These are phyloP conservation scores for Cercospora sp. DNA, from an alignment of 2,329 filamentous ascomycete species.

Conservation along the genomic window DNA sequence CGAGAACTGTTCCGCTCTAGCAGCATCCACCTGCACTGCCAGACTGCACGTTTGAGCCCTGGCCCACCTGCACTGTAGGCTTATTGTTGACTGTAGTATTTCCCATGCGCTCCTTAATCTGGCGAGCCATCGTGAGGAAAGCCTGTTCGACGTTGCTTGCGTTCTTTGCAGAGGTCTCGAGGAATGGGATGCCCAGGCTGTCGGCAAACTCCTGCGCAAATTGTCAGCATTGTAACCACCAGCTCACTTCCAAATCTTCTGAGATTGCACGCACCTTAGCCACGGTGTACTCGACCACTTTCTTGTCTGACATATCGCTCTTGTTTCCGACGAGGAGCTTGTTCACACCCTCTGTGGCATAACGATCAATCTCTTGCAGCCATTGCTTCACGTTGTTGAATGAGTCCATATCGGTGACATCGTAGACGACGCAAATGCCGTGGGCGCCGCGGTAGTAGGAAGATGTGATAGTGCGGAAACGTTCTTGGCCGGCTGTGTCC, in stretches of 20 bases:
- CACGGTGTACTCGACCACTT: slow-evolving; percentile 98
- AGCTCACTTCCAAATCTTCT: not conserved
- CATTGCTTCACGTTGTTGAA: slow-evolving; percentile 99
- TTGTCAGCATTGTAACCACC: slow-evolving; percentile 24
- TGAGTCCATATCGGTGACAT: slow-evolving; percentile 99
- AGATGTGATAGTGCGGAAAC: slow-evolving; percentile 99
- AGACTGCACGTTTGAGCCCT: slow-evolving; percentile 89
- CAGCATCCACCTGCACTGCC: slow-evolving; percentile 86
- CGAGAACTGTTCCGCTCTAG: slow-evolving; percentile 51
- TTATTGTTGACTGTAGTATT: slow-evolving; percentile 98
- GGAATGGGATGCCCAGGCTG: slow-evolving; percentile 97
- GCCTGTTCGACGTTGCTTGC: slow-evolving; percentile 99
- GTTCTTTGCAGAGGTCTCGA: slow-evolving; percentile 99
- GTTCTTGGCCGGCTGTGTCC: slow-evolving; percentile 98
- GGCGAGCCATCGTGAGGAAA: slow-evolving; percentile 99
- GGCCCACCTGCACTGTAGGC: slow-evolving; percentile 92
- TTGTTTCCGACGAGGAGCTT: slow-evolving; percentile 99
- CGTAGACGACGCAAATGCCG: slow-evolving; percentile 99
- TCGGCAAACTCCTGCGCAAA: slow-evolving; percentile 88
- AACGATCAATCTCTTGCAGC: slow-evolving; percentile 99
- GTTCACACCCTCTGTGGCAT: slow-evolving; percentile 98
- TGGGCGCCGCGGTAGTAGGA: slow-evolving; percentile 99
- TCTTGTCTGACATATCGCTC: slow-evolving; percentile 99
- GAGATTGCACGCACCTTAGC: slow-evolving; percentile 76
- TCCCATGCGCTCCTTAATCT: slow-evolving; percentile 99